Percentiles rank a stretch among this genome's conserved stretches.
Evolutionary conservation across 75 land plant genomes (phyloP).

Genomic region (Adiantum capillusveneris): DNA sequence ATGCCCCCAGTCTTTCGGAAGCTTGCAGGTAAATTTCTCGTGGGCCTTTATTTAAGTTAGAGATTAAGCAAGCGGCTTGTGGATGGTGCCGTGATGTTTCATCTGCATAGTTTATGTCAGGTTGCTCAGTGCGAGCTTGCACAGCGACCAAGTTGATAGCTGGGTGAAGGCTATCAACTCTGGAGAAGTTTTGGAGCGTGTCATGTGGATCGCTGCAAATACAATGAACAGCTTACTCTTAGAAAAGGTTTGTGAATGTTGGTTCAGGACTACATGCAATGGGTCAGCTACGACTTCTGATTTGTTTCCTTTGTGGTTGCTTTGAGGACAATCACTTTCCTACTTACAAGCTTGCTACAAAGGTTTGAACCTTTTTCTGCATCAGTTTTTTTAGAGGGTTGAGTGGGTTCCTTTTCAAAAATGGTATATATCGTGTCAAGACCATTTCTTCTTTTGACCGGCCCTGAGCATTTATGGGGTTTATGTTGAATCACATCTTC

Average conservation of each 20-base stretch:
- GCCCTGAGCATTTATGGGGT: no score
- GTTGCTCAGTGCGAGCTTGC: slow-evolving; percentile 67
- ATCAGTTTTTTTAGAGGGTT: not conserved
- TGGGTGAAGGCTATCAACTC: slow-evolving; percentile 56
- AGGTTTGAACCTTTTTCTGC: not conserved
- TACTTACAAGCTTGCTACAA: not conserved
- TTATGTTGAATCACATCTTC: no score
- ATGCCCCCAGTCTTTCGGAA: slow-evolving; percentile 72
- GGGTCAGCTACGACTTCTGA: not conserved
- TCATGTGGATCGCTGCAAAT: slow-evolving; percentile 81
- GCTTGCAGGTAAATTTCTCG: slow-evolving; percentile 85
- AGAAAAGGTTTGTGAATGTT: slow-evolving; percentile 54
- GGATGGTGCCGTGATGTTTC: not conserved
- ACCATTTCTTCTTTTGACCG: no score
- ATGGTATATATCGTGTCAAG: not conserved
- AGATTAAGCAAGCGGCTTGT: not conserved
- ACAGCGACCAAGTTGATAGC: slow-evolving; percentile 35
- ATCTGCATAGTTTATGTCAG: slow-evolving; percentile 31
- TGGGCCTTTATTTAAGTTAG: not conserved
- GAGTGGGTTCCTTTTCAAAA: not conserved
- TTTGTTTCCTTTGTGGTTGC: not conserved
- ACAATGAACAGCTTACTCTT: slow-evolving; percentile 68
- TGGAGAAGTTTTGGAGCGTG: slow-evolving; percentile 39
- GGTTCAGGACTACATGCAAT: not conserved
- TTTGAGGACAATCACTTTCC: not conserved